Percentiles rank a stretch among this genome's conserved stretches.
Evolutionary conservation across 2,329 filamentous ascomycete species (phyloP).

Genomic region (Colletotrichum sp.): DNA sequence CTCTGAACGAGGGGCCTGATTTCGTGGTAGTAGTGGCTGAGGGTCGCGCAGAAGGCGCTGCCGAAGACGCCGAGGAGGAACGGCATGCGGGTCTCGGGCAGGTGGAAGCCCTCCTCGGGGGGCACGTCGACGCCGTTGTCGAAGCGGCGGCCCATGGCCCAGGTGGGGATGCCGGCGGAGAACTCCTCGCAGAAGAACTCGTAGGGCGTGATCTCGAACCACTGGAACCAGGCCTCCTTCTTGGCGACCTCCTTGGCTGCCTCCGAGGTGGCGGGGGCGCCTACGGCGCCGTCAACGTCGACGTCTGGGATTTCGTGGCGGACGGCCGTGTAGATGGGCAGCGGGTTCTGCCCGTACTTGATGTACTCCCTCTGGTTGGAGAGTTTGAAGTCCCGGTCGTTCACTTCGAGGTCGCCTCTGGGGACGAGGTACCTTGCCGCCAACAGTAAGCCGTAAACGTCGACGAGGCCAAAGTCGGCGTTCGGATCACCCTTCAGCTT

Average conservation of each 20-base stretch:
- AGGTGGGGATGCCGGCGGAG: constrained; percentile 89
- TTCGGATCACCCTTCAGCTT: constrained; percentile 84
- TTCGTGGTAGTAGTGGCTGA: constrained; percentile 96
- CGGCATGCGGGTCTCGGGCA: constrained; percentile 85
- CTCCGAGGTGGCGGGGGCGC: constrained; percentile 42
- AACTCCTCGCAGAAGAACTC: constrained; percentile 97
- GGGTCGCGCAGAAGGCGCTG: constrained; percentile 92
- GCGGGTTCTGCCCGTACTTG: constrained; percentile 77
- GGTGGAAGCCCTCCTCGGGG: constrained; percentile 68
- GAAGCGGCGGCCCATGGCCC: constrained; percentile 88
- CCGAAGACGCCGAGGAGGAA: constrained; percentile 94
- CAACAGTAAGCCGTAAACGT: constrained; percentile 87
- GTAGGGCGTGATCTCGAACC: constrained; percentile 95
- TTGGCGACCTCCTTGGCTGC: constrained; percentile 57
- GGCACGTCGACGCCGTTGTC: constrained; percentile 71
- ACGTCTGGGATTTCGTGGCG: constrained; percentile 88
- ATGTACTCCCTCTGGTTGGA: constrained; percentile 84
- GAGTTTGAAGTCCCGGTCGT: constrained; percentile 83
- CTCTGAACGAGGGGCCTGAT: constrained; percentile 81
- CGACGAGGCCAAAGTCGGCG: constrained; percentile 87
- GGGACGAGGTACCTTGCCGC: constrained; percentile 86
- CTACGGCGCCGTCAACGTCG: constrained; percentile 45
- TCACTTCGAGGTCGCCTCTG: constrained; percentile 79
- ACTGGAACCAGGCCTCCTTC: constrained; percentile 91
- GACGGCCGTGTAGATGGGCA: constrained; percentile 96